Base-by-base conservation (phyloP, 176 grass and related monocot genomes). In the Rhipidocladum racemiflorum region DNA sequence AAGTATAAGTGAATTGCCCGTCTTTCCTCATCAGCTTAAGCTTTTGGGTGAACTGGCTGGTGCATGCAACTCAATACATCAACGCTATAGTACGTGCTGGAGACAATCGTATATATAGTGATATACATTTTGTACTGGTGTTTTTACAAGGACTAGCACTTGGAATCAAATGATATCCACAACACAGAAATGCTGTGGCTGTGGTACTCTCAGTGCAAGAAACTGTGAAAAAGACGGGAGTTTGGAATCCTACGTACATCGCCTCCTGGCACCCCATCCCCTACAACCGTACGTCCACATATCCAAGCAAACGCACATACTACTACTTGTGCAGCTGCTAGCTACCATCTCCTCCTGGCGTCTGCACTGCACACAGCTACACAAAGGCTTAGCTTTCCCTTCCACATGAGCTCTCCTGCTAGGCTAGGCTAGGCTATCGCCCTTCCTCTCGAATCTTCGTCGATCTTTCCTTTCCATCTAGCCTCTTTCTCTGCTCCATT, bases 401-500 rank as follows among this genome's bases (percentile, higher is more conserved):
- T 62, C 3, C 13, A 14, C 25, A 16, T 57, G 60, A 30, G 25
- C 59, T 61, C 25, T 53, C 50, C 49, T 7, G 5, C 49, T 18
- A 51, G 49, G 17, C 49, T 51, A 51, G n/a, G n/a, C n/a, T n/a
- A n/a, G n/a, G n/a, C n/a, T 17, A 16, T 2, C 16, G 0, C 17
- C 1, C n/a, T 46, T 62, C 12, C n/a, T 7, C 60, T 62, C 13
- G 60, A 29, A 25, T 29, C 13, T 62, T 16, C 1, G 3, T 5
- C 60, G 2, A 1, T 2, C 2, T 46, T 45, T 27, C 32, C 12
- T 17, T 46, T 23, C 34, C 39, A 16, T 34, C 48, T 25, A 1
- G 25, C 59, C 61, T 81, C 61, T 86, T 81, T 74, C 20, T 38
- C 12, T 9, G 1, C n/a, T 76, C 48, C 28, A 74, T 39, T 30